phyloP scores from a whole-genome alignment of 176 grass and related monocot species.

The Leersia perrieri region DNA sequence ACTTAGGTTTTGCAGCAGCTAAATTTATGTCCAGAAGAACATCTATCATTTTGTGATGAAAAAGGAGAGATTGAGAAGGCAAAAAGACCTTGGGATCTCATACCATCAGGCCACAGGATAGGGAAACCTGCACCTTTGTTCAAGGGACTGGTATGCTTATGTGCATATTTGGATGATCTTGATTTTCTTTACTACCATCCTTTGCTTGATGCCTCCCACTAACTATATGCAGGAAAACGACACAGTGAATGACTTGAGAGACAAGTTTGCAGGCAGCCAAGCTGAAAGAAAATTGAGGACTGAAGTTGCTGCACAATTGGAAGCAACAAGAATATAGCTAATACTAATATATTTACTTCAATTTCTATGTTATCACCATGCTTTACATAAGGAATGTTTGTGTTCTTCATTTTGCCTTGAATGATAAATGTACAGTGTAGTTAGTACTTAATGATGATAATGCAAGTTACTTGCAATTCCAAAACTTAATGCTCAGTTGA shows the following conservation, averaged over 20 bases:
- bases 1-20: slow-evolving; percentile 70
- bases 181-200: not conserved
- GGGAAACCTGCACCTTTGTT: slow-evolving; percentile 66
- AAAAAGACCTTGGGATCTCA: slow-evolving; percentile 73
- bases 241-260: slow-evolving; percentile 50
- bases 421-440: not conserved
- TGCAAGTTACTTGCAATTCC: not conserved
- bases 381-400: not conserved
- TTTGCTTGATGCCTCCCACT: slow-evolving; percentile 1
- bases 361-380: not conserved
- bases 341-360: not conserved
- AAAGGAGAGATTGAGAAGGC: slow-evolving; percentile 58
- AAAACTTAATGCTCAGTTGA: not conserved
- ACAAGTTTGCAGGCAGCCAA: slow-evolving; percentile 67
- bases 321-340: slow-evolving; percentile 44
- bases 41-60: slow-evolving; percentile 69
- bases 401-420: not conserved
- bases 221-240: slow-evolving; percentile 57
- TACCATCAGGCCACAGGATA: slow-evolving; percentile 69
- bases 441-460: not conserved
- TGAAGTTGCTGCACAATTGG: slow-evolving; percentile 48
- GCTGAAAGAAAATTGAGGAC: slow-evolving; percentile 46
- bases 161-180: slow-evolving; percentile 1
- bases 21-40: slow-evolving; percentile 48
- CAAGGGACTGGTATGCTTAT: slow-evolving; percentile 58